These are phyloP conservation scores for Forsythia suspensa DNA, from an alignment of 257 asterid species.

Conservation along the genomic window DNA sequence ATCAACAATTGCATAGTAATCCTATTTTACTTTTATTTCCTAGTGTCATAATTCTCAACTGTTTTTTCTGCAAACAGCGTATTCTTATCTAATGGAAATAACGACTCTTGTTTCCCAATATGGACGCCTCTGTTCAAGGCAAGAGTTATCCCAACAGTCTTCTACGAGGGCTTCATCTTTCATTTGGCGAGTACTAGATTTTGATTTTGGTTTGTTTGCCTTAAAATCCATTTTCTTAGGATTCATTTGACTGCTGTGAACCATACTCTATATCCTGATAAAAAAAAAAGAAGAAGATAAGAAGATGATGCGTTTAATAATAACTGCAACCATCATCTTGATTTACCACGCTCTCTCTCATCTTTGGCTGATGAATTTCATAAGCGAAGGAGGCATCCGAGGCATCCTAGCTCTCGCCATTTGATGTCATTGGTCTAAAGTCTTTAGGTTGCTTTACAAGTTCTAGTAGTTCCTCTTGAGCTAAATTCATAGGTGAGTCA, in stretches of 20 bases:
- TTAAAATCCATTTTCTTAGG: not conserved
- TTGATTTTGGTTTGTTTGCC: not conserved
- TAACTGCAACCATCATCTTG: not conserved
- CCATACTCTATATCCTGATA: not conserved
- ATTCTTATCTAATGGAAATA: too few species aligned
- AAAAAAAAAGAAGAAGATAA: too few species aligned
- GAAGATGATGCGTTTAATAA: not conserved
- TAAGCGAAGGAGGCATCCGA: not conserved
- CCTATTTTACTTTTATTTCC: too few species aligned
- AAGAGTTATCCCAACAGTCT: too few species aligned
- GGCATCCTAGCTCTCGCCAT: not conserved
- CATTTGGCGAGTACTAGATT: not conserved
- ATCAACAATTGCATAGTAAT: too few species aligned
- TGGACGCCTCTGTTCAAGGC: too few species aligned
- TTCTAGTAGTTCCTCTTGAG: not conserved
- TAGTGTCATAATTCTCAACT: too few species aligned
- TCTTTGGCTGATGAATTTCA: not conserved
- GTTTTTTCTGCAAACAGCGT: too few species aligned
- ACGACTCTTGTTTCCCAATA: too few species aligned
- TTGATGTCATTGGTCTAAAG: not conserved
- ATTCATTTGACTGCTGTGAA: not conserved
- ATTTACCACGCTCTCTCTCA: not conserved
- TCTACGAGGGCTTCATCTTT: not conserved
- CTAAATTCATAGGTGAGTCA: not conserved
- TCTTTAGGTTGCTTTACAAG: not conserved